Evolutionary conservation across 2,329 filamentous ascomycete species (phyloP).

Genomic region (Onygenales sp.): DNA sequence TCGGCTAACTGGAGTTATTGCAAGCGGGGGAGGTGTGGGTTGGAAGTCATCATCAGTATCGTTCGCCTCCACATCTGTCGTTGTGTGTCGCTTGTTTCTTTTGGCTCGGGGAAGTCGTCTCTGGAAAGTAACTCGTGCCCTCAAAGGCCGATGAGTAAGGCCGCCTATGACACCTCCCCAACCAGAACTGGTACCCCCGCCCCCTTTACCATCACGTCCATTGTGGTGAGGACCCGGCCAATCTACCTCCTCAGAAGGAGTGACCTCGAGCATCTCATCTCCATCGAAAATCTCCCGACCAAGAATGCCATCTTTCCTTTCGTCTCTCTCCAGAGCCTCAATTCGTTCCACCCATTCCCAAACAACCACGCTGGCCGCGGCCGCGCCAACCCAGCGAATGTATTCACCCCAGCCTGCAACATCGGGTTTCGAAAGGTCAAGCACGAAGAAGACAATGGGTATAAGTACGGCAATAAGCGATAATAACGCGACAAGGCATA

Average conservation of each 20-base stretch:
- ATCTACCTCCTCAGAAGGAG: constrained; percentile 47
- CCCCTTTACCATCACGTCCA: constrained; percentile 22
- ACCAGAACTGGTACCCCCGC: constrained; percentile 23
- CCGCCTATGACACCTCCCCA: constrained; percentile 31
- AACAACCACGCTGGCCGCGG: constrained; percentile 88
- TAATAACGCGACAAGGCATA: constrained; percentile 67
- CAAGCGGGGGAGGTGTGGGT: constrained; percentile 37
- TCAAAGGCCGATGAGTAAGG: constrained; percentile 26
- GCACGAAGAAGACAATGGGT: constrained; percentile 84
- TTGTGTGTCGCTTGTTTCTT: constrained; percentile 3
- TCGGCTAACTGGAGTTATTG: constrained; percentile 49
- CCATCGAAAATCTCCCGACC: constrained; percentile 88
- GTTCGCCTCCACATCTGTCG: constrained; percentile 2
- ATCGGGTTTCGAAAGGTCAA: constrained; percentile 77
- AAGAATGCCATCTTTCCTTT: constrained; percentile 86
- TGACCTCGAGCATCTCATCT: constrained; percentile 77
- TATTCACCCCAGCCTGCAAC: constrained; percentile 92
- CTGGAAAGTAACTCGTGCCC: constrained; percentile 23
- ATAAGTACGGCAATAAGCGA: constrained; percentile 76
- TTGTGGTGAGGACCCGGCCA: constrained; percentile 27
- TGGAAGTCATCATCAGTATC: constrained; percentile 11
- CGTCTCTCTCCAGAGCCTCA: constrained; percentile 81
- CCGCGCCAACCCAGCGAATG: constrained; percentile 90
- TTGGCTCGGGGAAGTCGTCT: constrained; percentile 1
- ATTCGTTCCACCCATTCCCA: constrained; percentile 98